Evolutionary conservation across 2,329 filamentous ascomycete species (phyloP).

Genomic region (Colletotrichum orbiculare): DNA sequence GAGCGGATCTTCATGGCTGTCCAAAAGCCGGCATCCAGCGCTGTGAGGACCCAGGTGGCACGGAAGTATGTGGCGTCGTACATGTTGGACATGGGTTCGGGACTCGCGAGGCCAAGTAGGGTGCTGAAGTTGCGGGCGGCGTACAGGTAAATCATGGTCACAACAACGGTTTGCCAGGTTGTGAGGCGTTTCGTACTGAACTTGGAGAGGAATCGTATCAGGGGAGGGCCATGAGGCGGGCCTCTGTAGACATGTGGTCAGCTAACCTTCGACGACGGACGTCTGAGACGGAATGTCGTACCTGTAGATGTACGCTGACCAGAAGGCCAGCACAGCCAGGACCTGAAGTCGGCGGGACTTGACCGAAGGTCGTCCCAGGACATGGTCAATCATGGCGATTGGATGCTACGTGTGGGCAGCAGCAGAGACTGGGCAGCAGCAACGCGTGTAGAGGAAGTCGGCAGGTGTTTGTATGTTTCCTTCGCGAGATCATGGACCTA

Average conservation of each 20-base stretch:
- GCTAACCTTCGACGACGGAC: not conserved
- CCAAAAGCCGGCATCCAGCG: conserved; percentile 97
- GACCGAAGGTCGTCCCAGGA: conserved; percentile 88
- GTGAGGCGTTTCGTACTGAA: conserved; percentile 79
- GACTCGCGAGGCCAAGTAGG: conserved; percentile 88
- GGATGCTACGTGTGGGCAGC: conserved; percentile 6
- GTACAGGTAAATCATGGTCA: conserved; percentile 92
- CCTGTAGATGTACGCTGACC: conserved; percentile 86
- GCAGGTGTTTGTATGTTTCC: conserved; percentile 11
- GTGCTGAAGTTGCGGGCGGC: conserved; percentile 93
- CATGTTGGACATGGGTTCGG: conserved; percentile 92
- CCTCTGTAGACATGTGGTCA: conserved; percentile 65
- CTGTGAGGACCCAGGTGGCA: conserved; percentile 96
- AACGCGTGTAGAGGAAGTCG: not conserved
- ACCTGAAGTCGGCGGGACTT: conserved; percentile 95
- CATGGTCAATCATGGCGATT: conserved; percentile 78
- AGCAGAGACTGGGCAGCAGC: not conserved
- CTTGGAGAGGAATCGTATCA: conserved; percentile 76
- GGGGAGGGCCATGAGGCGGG: conserved; percentile 87
- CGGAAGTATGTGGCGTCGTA: conserved; percentile 94
- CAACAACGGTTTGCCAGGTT: conserved; percentile 87
- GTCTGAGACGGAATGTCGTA: conserved; percentile 46
- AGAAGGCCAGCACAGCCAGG: conserved; percentile 89
- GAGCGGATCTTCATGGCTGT: conserved; percentile 90
- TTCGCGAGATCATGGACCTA: conserved; percentile 7